These are phyloP conservation scores for Penstemon barbatus DNA, from an alignment of 257 asterid species.

Conservation along the genomic window DNA sequence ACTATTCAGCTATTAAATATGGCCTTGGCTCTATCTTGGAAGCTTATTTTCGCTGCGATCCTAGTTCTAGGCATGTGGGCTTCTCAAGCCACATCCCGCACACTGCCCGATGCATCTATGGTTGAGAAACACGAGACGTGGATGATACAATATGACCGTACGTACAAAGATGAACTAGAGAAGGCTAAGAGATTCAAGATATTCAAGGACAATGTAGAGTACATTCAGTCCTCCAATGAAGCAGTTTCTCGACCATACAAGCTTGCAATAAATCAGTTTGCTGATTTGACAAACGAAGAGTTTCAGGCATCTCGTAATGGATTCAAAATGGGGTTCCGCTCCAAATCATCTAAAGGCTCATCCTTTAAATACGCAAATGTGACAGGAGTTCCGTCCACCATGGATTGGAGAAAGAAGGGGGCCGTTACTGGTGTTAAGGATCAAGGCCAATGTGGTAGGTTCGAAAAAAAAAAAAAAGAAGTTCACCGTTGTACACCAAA, in stretches of 20 bases:
- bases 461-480: too few relatives aligned
- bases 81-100: constrained; percentile 29
- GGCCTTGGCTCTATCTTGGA: constrained; percentile 26
- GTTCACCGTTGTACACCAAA: too few relatives aligned
- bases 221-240: too few relatives aligned
- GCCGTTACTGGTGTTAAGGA: constrained; percentile 26
- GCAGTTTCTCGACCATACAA: too few relatives aligned
- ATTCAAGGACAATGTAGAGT: too few relatives aligned
- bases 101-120: constrained; percentile 28
- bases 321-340: constrained; percentile 21
- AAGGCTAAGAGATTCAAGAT: background rate
- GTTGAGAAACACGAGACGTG: constrained; percentile 35
- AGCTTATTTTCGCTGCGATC: constrained; percentile 22
- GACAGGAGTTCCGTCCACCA: background rate
- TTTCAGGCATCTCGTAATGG: constrained; percentile 32
- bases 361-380: constrained; percentile 19
- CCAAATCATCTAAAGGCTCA: background rate
- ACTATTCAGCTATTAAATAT: background rate
- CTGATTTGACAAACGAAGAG: constrained; percentile 1
- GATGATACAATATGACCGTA: constrained; percentile 38
- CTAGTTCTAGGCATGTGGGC: constrained; percentile 30
- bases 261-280: too few relatives aligned
- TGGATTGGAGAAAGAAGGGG: constrained; percentile 25
- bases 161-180: constrained; percentile 32
- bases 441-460: constrained; percentile 43